Evolutionary conservation across 192 early-diverging fungal species (phyloP).

Genomic region (Coemansia sp.): DNA sequence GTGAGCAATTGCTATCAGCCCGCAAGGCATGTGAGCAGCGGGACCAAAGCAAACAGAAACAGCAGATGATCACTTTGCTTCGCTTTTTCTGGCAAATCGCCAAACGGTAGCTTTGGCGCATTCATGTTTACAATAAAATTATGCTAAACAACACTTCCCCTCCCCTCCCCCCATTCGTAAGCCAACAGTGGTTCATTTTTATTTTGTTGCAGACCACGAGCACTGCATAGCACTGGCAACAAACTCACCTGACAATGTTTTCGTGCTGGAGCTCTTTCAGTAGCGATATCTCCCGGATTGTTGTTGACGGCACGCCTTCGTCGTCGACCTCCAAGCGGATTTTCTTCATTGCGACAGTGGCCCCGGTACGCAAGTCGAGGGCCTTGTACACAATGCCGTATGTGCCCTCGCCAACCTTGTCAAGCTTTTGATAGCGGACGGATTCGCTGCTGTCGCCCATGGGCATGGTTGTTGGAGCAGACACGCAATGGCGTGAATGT

Average conservation of each 20-base stretch:
- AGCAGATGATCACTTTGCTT: neutral
- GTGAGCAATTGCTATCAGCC: neutral
- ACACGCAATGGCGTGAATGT: neutral
- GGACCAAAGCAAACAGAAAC: neutral
- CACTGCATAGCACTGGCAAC: too few relatives aligned
- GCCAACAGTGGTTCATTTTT: too few relatives aligned
- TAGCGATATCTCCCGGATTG: constrained; percentile 83
- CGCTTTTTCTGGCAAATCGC: neutral
- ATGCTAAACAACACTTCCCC: neutral
- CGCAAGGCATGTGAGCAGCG: neutral
- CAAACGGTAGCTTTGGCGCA: neutral
- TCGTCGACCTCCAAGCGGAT: constrained; percentile 67
- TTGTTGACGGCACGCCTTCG: constrained; percentile 78
- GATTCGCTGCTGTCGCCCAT: constrained; percentile 25
- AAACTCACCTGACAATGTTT: constrained; percentile 77
- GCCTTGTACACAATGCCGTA: constrained; percentile 84
- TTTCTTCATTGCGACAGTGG: constrained; percentile 68
- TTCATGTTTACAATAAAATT: constrained; percentile 3
- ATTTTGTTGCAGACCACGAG: too few relatives aligned
- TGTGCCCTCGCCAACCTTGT: constrained; percentile 83
- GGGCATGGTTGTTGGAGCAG: constrained; percentile 13
- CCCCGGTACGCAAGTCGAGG: constrained; percentile 54
- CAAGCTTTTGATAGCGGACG: constrained; percentile 67
- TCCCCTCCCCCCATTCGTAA: neutral
- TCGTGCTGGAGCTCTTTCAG: constrained; percentile 83